A percentile compares a stretch with the other conserved stretches of the same genome.
These are phyloP conservation scores for Fistulina hepatica DNA, from an alignment of 1,284 basidiomycete species.

Conservation along the genomic window DNA sequence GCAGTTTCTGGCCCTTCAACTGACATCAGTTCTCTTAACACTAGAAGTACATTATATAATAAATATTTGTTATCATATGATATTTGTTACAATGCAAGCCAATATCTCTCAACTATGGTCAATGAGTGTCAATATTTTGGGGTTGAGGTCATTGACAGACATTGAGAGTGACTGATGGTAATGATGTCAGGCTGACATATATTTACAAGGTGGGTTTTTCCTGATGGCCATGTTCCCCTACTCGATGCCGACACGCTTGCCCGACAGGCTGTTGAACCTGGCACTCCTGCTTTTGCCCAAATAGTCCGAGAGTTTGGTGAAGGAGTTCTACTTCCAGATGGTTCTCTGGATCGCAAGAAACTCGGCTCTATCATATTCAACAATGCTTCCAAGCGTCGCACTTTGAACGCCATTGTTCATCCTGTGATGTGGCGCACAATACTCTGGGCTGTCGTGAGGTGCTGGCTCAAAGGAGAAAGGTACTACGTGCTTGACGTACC, in stretches of 20 bases:
- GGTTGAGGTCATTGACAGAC: no score
- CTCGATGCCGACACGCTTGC: slow-evolving; percentile 92
- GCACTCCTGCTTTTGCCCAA: slow-evolving; percentile 59
- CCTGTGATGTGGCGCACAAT: slow-evolving; percentile 77
- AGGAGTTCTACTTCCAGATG: slow-evolving; percentile 57
- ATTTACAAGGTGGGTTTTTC: no score
- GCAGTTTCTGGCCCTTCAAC: no score
- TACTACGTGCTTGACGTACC: slow-evolving; percentile 87
- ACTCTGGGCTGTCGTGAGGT: slow-evolving; percentile 53
- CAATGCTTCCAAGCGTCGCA: slow-evolving; percentile 59
- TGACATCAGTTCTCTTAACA: slow-evolving; percentile 10
- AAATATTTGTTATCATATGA: no score
- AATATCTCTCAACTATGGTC: no score
- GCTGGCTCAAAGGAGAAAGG: slow-evolving; percentile 73
- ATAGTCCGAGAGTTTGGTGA: slow-evolving; percentile 69
- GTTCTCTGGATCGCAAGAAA: slow-evolving; percentile 72
- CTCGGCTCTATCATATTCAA: slow-evolving; percentile 83
- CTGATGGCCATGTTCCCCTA: slow-evolving; percentile 62
- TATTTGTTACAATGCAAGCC: no score
- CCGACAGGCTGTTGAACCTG: slow-evolving; percentile 79
- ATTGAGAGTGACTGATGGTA: no score
- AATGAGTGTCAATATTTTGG: no score
- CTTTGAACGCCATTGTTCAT: slow-evolving; percentile 82
- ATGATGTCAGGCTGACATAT: no score
- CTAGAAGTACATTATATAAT: slow-evolving; percentile 23